Base-by-base conservation (phyloP, 306 rosid species). In the Inga laurina region DNA sequence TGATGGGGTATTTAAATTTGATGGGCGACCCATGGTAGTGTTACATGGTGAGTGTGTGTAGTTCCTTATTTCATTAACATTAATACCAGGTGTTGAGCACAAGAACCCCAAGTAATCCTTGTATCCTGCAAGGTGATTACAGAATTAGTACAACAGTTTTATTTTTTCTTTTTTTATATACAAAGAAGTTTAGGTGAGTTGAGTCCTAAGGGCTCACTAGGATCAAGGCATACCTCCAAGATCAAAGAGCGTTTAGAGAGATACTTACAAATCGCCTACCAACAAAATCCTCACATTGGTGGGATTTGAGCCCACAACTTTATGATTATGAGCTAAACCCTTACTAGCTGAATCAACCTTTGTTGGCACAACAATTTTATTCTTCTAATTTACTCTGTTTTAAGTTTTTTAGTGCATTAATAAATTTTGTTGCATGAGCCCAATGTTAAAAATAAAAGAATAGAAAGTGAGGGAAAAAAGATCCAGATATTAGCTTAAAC, bases 71-170 rank as follows among this genome's bases (percentile, higher is more conserved):
- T 92, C 99, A 37, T 74, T 87, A 52, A 80, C 90, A 82, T 97
- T 89, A 84, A 97, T 87, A 46, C 98, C 97, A 0, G 99, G 95
- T 21, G 98, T 97, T 72, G 97, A 89, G 91, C 99, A 97, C 89
- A 97, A 82, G 90, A 97, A 97, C 48, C 99, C 98, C 87, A 97
- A 74, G 90, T 94, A 97, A 82, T 97, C 99, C 10, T 57, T 57
- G 62, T 89, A 97, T 65, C 98, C 99, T 97, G 70, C 85, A 79
- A 85, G 81, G 81, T 56, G 18, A 78, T 59, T 30, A 13, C 76
- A 80, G 56, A 82, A 82, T 74, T 49, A 64, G 65, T 18, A 48
- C 13, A 75, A 35, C 44, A 78, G 64, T 24, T 83, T 10, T 22
- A 39, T 39, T 39, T 8, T 39, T 39, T 39, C 43, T 39, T 39